Evolutionary conservation across 2,329 filamentous ascomycete genomes (phyloP).

Genomic region (Didymella pomorum): DNA sequence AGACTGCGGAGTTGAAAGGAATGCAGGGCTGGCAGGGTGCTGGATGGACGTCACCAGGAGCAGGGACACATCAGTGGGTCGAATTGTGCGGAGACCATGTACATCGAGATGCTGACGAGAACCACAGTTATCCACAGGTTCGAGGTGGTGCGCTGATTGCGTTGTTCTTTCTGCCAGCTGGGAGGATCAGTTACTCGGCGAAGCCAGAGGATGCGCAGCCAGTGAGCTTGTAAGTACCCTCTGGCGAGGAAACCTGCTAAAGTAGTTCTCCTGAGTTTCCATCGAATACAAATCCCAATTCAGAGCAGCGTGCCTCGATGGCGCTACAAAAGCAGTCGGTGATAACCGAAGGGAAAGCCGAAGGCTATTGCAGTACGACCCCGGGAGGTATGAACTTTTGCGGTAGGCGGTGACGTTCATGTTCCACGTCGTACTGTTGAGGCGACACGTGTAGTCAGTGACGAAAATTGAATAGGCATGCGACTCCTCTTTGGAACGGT

Average conservation of each 20-base stretch:
- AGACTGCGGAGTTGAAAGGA: conserved; percentile 60
- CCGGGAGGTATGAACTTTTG: neutral
- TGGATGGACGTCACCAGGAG: conserved; percentile 64
- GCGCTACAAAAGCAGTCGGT: neutral
- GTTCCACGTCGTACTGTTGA: neutral
- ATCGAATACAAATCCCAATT: neutral
- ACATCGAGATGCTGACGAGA: neutral
- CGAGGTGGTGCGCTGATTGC: conserved; percentile 61
- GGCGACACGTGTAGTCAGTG: neutral
- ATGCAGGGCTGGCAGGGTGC: conserved; percentile 65
- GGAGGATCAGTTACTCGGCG: conserved; percentile 61
- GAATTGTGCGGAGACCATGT: neutral
- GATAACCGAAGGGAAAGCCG: neutral
- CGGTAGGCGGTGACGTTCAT: neutral
- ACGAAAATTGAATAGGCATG: neutral
- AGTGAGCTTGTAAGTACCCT: neutral
- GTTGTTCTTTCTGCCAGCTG: conserved; percentile 64
- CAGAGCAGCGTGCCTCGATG: too few relatives aligned
- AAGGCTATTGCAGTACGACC: neutral
- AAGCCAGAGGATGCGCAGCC: conserved; percentile 46
- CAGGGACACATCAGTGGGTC: conserved; percentile 62
- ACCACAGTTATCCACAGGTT: conserved; percentile 58
- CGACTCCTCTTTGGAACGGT: neutral
- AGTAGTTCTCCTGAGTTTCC: neutral
- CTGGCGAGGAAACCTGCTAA: neutral